Evolutionary conservation across 2,329 filamentous ascomycete genomes (phyloP).

Genomic region (Trichoderma hamatum): DNA sequence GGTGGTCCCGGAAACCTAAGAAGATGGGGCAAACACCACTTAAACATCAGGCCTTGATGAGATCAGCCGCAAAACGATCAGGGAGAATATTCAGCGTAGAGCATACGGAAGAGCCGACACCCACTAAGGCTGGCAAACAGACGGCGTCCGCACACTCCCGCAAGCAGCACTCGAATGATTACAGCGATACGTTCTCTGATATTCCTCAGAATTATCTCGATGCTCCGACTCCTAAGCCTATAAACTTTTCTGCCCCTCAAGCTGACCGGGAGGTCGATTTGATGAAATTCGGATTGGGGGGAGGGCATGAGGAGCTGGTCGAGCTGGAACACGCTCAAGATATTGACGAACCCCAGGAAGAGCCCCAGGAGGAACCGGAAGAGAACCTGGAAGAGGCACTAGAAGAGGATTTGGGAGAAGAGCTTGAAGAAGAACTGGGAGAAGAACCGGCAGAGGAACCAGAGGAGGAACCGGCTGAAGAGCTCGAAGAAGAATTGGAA

Average conservation of each 20-base stretch:
- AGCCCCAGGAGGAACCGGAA: not conserved
- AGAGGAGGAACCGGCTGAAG: too few species aligned
- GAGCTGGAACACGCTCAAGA: conserved; percentile 15
- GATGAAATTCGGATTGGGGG: conserved; percentile 7
- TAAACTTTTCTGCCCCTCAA: conserved; percentile 15
- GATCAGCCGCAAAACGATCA: conserved; percentile 34
- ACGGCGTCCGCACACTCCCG: conserved; percentile 21
- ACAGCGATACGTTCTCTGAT: conserved; percentile 62
- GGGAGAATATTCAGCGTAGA: conserved; percentile 27
- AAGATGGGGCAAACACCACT: conserved; percentile 39
- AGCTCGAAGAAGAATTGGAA: not conserved
- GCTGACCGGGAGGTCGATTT: conserved; percentile 27
- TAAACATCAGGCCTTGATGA: conserved; percentile 40
- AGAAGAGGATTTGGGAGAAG: not conserved
- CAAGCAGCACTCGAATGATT: conserved; percentile 41
- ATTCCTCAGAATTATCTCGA: conserved; percentile 56
- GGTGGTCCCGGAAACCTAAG: conserved; percentile 43
- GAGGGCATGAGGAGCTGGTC: not conserved
- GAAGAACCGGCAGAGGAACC: not conserved
- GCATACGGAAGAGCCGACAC: conserved; percentile 13
- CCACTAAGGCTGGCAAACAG: conserved; percentile 18
- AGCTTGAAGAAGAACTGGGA: not conserved
- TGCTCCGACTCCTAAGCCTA: conserved; percentile 50
- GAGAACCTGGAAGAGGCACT: too few species aligned
- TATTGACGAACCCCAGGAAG: not conserved